These are phyloP conservation scores for Volvariella volvacea DNA, from an alignment of 1,284 basidiomycete genomes.

Conservation along the genomic window DNA sequence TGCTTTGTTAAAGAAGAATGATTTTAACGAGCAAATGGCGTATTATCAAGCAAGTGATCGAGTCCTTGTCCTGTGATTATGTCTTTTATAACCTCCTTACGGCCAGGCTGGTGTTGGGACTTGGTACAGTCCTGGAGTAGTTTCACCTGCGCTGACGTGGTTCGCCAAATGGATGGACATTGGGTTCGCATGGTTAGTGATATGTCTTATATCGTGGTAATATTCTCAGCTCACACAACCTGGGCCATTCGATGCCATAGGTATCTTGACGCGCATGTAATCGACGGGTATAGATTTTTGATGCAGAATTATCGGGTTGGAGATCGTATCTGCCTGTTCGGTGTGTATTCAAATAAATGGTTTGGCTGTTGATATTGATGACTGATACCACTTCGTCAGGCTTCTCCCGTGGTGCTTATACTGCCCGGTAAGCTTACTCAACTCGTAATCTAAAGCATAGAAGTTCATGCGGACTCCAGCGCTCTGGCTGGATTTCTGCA, in stretches of 20 bases:
- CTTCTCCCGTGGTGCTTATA: constrained; percentile 57
- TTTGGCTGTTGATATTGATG: too few relatives aligned
- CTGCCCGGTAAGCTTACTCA: constrained; percentile 22
- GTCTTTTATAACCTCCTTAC: constrained; percentile 8
- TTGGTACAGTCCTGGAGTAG: not conserved
- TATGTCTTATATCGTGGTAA: not conserved
- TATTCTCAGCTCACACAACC: not conserved
- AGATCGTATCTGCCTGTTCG: constrained; percentile 40
- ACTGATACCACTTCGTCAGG: not conserved
- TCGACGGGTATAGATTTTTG: not conserved
- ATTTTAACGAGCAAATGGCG: constrained; percentile 19
- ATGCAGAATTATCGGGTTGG: constrained; percentile 4
- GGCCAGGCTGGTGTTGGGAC: not conserved
- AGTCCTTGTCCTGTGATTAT: too few relatives aligned
- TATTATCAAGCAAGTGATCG: too few relatives aligned
- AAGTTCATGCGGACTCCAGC: constrained; percentile 11
- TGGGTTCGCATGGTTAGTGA: not conserved
- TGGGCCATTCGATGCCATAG: not conserved
- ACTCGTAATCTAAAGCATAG: not conserved
- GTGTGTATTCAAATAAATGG: constrained; percentile 14
- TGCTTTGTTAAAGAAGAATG: constrained; percentile 24
- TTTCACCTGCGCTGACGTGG: not conserved
- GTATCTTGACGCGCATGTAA: not conserved
- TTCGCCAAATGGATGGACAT: not conserved
- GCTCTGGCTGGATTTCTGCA: constrained; percentile 37